Evolutionary conservation across 1,139 yeast genomes (phyloP), one percentile per base, ranked within the genome.

Genomic region (Kluyveromyces marxianus): DNA sequence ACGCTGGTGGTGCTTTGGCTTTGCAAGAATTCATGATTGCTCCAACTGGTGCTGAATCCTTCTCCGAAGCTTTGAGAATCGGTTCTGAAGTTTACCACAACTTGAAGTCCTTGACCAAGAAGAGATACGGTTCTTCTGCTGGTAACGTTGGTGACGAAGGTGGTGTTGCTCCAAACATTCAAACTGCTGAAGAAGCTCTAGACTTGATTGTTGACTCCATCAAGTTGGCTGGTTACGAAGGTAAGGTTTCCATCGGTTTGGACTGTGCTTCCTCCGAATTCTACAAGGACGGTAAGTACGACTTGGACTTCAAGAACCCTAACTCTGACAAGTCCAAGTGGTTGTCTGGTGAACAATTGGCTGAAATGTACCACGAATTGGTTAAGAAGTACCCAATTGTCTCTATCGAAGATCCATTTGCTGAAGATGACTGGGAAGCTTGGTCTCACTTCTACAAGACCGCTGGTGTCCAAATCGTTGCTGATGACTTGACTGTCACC

Each of bases 91-190:
- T 89, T 62, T 90, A 90, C 88, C 96, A 88, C 79, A 76, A 78
- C 75, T 82, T 90, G 72, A 90, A 90, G 79, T 72, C 89, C 56
- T 75, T 85, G 64, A 83, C 97, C 70, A 86, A 86, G 81, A 81
- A 85, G 81, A 77, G 75, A 71, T 90, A 89, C 81, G 97, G 97
- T 69, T 83, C 85, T 68, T 83, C 95, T 54, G 97, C 97, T 65
- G 97, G 96, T 75, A 90, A 90, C 76, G 97, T 90, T 68, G 97
- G 97, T 81, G 97, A 90, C 74, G 97, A 90, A 79, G 97, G 97
- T 82, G 97, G 97, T 79, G 96, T 90, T 77, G 97, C 97, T 63
- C 97, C 97, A 71, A 86, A 87, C 73, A 81, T 90, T 62, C 77
- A 83, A 57, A 79, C 95, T 61, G 89, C 97, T 67, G 86, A 80